Conservation (phyloP, 768 basidiomycete genomes). For the Tylopilus intermedius region DNA sequence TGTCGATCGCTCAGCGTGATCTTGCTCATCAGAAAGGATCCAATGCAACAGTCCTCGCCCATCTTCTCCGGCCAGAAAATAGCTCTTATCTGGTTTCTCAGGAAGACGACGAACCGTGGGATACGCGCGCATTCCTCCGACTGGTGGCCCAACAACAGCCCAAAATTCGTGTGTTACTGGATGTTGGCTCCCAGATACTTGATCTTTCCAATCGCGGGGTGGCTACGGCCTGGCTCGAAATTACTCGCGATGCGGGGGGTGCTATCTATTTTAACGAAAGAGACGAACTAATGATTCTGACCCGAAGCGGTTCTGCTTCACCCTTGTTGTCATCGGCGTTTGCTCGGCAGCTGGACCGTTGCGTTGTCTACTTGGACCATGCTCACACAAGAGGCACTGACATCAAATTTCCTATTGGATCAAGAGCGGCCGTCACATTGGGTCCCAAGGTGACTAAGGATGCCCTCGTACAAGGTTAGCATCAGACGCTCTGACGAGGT, state of each 20-base stretch:
- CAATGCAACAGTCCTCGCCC: slow-evolving; percentile 35
- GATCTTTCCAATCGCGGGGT: slow-evolving; percentile 42
- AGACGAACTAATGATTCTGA: slow-evolving; percentile 29
- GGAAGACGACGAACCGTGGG: neutral
- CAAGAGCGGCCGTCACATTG: slow-evolving; percentile 3
- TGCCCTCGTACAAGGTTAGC: slow-evolving; percentile 30
- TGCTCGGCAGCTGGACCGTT: slow-evolving; percentile 25
- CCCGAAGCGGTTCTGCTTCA: slow-evolving; percentile 17
- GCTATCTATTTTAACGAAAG: slow-evolving; percentile 8
- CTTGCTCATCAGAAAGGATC: slow-evolving; percentile 29
- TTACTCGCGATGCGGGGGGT: slow-evolving; percentile 9
- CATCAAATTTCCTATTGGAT: slow-evolving; percentile 29
- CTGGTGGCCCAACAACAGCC: neutral
- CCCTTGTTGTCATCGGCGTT: slow-evolving; percentile 26
- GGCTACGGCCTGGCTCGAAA: slow-evolving; percentile 37
- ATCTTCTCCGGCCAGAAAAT: slow-evolving; percentile 20
- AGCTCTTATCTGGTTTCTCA: slow-evolving; percentile 9
- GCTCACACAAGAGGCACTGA: slow-evolving; percentile 30
- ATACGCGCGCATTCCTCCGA: neutral
- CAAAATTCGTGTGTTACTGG: neutral
- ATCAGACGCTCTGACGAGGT: too few relatives aligned
- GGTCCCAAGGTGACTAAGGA: slow-evolving; percentile 35
- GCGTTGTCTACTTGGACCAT: slow-evolving; percentile 27
- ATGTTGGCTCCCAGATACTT: slow-evolving; percentile 46
- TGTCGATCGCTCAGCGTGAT: slow-evolving; percentile 28